phyloP scores from a whole-genome alignment of 2,329 filamentous ascomycete species.

The Colletotrichum sp. region DNA sequence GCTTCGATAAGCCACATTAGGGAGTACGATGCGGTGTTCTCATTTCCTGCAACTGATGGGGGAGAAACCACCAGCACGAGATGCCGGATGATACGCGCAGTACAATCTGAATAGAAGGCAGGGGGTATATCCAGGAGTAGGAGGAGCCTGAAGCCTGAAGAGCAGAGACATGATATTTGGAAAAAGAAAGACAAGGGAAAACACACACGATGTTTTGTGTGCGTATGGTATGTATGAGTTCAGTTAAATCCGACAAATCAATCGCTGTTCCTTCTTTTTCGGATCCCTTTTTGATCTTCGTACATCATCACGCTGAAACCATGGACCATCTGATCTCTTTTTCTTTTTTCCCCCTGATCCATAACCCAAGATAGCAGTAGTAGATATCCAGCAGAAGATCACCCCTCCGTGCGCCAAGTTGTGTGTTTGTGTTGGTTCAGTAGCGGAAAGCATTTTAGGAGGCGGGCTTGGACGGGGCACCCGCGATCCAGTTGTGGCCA shows the following conservation, averaged over 20 bases:
- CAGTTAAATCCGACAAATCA: not conserved
- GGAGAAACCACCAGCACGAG: not conserved
- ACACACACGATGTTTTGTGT: not conserved
- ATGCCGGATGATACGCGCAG: not conserved
- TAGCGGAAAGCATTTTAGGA: not conserved
- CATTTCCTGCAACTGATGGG: not conserved
- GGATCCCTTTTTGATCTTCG: not conserved
- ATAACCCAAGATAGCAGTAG: not conserved
- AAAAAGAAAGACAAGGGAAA: not conserved
- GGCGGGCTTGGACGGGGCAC: not conserved
- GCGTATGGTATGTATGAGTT: not conserved
- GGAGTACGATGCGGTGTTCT: not conserved
- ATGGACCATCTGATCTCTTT: not conserved
- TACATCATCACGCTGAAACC: not conserved
- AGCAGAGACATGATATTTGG: not conserved
- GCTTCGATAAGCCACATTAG: not conserved
- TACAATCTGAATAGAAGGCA: not conserved
- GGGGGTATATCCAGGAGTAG: not conserved
- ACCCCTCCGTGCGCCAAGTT: not conserved
- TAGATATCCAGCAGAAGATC: not conserved
- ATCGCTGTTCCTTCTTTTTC: not conserved
- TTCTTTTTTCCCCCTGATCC: not conserved
- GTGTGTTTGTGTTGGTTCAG: not conserved
- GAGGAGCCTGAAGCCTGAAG: not conserved
- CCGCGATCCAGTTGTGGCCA: slow-evolving; percentile 7